Percentiles rank a stretch among this genome's conserved stretches.
These are phyloP conservation scores for Lactuca sativa DNA, from an alignment of 129 eudicot species.

Conservation along the genomic window DNA sequence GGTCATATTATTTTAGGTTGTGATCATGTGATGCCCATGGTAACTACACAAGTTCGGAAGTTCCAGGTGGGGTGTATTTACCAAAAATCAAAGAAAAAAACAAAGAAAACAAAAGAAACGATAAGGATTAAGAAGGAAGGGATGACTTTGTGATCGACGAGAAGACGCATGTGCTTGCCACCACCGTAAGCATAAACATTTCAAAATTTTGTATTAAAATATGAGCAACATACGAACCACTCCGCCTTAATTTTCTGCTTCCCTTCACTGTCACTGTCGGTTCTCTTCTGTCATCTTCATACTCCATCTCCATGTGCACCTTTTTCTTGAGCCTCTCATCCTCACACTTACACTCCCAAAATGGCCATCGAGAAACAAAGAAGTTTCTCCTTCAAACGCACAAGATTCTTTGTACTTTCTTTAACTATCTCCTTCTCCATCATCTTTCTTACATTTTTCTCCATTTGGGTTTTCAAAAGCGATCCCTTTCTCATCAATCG, in stretches of 20 bases:
- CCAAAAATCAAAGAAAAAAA: background rate
- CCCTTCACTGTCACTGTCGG: constrained; percentile 32
- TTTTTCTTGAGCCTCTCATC: constrained; percentile 8
- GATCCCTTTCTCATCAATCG: constrained; percentile 35
- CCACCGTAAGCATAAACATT: too few relatives aligned
- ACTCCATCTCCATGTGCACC: constrained; percentile 20
- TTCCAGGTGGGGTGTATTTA: background rate
- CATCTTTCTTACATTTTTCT: constrained; percentile 47
- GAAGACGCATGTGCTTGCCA: too few relatives aligned
- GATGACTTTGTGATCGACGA: too few relatives aligned
- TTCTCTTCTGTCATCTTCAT: background rate
- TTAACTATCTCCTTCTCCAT: constrained; percentile 52
- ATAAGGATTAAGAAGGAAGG: too few relatives aligned
- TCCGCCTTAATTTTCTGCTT: constrained; percentile 14
- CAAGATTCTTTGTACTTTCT: constrained; percentile 56
- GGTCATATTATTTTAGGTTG: background rate
- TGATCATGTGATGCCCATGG: background rate
- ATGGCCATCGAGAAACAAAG: constrained; percentile 58
- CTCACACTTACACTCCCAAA: background rate
- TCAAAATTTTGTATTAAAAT: too few relatives aligned
- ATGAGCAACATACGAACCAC: constrained; percentile 4
- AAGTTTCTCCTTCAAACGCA: constrained; percentile 63
- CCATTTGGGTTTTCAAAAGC: constrained; percentile 50
- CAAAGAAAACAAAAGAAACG: too few relatives aligned
- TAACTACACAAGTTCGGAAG: background rate